Evolutionary conservation across 495 filamentous ascomycete genomes (phyloP).

Genomic region (Neurospora sublineolata): DNA sequence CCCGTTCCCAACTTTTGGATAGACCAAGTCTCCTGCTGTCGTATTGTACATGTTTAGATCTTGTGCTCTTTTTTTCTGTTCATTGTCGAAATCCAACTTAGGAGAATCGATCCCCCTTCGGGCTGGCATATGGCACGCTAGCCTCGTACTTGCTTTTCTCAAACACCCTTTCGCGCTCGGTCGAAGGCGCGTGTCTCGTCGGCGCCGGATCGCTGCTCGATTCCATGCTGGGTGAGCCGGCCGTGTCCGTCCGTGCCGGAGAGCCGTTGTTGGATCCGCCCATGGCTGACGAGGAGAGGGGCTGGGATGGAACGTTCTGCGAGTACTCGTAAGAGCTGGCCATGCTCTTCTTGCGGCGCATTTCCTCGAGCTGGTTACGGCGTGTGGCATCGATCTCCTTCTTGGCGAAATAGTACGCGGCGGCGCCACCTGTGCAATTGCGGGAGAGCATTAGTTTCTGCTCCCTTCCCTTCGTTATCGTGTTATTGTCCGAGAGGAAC

Average conservation of each 20-base stretch:
- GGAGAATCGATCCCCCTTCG: constrained; percentile 74
- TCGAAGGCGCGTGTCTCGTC: constrained; percentile 69
- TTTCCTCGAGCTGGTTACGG: constrained; percentile 54
- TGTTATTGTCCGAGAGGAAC: neutral
- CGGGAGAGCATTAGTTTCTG: constrained; percentile 11
- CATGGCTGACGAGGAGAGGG: constrained; percentile 28
- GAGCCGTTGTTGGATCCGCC: constrained; percentile 26
- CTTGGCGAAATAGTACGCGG: constrained; percentile 93
- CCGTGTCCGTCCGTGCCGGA: constrained; percentile 43
- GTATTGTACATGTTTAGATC: neutral
- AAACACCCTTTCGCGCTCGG: constrained; percentile 52
- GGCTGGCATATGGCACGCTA: constrained; percentile 54
- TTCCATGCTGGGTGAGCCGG: constrained; percentile 68
- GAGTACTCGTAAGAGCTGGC: constrained; percentile 48
- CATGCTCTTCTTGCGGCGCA: constrained; percentile 52
- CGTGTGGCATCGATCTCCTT: constrained; percentile 84
- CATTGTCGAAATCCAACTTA: constrained; percentile 8
- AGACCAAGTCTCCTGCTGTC: neutral
- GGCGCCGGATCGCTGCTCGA: constrained; percentile 74
- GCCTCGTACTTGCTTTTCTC: constrained; percentile 88
- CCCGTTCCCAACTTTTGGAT: neutral
- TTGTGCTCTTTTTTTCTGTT: neutral
- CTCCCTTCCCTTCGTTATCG: neutral
- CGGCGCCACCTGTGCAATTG: constrained; percentile 54
- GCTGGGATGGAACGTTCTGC: constrained; percentile 21